Evolutionary conservation across 2,329 filamentous ascomycete species (phyloP).

Genomic region (Myriosclerotinia scirpicola): DNA sequence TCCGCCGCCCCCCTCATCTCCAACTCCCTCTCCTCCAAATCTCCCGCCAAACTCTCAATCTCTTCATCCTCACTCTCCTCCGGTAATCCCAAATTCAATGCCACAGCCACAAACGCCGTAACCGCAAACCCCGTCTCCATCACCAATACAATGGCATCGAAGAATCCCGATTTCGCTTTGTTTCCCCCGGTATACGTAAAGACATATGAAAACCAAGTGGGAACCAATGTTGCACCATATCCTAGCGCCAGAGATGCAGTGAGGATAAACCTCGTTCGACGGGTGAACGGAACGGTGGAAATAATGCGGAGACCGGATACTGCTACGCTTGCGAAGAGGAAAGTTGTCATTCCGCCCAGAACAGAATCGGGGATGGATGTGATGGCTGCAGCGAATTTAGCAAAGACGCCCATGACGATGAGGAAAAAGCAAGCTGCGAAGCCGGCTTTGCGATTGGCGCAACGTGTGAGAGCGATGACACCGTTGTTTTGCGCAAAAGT

Average conservation of each 20-base stretch:
- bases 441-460: constrained; percentile 77
- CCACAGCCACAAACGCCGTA: constrained; percentile 60
- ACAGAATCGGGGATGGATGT: constrained; percentile 70
- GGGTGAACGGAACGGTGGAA: constrained; percentile 67
- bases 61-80: constrained; percentile 71
- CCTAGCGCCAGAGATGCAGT: constrained; percentile 73
- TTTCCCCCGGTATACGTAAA: constrained; percentile 73
- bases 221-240: constrained; percentile 67
- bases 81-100: constrained; percentile 68
- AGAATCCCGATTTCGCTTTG: constrained; percentile 67
- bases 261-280: constrained; percentile 78
- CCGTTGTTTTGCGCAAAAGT: constrained; percentile 85
- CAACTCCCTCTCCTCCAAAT: constrained; percentile 27
- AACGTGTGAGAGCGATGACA: constrained; percentile 77
- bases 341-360: constrained; percentile 74
- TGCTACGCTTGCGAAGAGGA: constrained; percentile 75
- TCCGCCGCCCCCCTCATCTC: background rate
- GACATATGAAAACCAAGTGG: constrained; percentile 66
- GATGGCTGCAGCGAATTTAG: constrained; percentile 78
- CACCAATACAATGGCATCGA: constrained; percentile 70
- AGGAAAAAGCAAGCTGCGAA: constrained; percentile 78
- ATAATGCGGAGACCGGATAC: constrained; percentile 79
- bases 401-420: constrained; percentile 76
- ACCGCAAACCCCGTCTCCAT: constrained; percentile 76
- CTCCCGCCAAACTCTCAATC: constrained; percentile 36